A percentile compares a stretch with the other conserved stretches of the same genome.
Evolutionary conservation across 116 monocot genomes (phyloP).

Genomic region (Posidonia oceanica): DNA sequence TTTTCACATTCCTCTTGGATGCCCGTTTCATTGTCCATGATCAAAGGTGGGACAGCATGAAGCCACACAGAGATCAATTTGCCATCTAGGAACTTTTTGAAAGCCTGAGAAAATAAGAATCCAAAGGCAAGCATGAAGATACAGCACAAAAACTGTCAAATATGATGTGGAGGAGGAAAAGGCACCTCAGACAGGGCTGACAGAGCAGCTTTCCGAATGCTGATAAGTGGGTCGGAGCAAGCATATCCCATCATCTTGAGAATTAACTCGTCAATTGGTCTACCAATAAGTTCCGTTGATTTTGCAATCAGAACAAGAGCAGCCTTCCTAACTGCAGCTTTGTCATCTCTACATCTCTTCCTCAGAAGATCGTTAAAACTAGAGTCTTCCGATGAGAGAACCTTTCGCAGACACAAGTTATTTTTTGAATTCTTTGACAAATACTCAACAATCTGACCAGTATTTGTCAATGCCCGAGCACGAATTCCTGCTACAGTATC

Average conservation of each 20-base stretch:
- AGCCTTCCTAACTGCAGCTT: constrained; percentile 88
- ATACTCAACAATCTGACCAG: constrained; percentile 39
- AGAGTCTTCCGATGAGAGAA: constrained; percentile 14
- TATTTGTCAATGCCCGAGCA: constrained; percentile 68
- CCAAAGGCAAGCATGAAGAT: background rate
- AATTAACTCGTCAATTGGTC: constrained; percentile 46
- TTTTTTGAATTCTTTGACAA: constrained; percentile 31
- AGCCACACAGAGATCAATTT: constrained; percentile 77
- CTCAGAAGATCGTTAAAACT: constrained; percentile 40
- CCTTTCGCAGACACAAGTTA: constrained; percentile 15
- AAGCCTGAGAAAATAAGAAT: constrained; percentile 30
- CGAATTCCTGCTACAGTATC: constrained; percentile 52
- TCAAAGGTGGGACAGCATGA: constrained; percentile 65
- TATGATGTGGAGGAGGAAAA: background rate
- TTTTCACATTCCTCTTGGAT: constrained; percentile 94
- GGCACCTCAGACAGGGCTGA: constrained; percentile 75
- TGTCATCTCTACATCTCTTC: constrained; percentile 72
- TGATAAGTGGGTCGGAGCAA: constrained; percentile 87
- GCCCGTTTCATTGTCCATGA: constrained; percentile 77
- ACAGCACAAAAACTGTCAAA: background rate
- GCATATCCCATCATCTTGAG: constrained; percentile 51
- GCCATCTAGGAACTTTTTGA: constrained; percentile 48
- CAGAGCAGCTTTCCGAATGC: constrained; percentile 86
- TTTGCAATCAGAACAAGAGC: constrained; percentile 59
- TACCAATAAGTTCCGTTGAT: constrained; percentile 40